phyloP scores from a whole-genome alignment of 2,329 filamentous ascomycete genomes.

The Fusarium dlaminii region DNA sequence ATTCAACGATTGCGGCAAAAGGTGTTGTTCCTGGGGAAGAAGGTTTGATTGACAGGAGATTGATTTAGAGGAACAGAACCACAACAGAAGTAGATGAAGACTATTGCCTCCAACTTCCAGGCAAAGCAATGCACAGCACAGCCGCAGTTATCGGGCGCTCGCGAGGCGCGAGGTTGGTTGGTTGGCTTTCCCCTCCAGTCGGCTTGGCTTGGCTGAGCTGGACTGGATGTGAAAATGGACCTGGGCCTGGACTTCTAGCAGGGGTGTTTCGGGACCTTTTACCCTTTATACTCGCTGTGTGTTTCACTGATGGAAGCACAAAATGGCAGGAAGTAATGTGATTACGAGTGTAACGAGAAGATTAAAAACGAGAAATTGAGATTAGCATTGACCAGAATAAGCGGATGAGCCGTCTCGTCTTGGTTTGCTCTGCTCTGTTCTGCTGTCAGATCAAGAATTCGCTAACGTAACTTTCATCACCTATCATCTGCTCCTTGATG shows the following conservation, averaged over 20 bases:
- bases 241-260: slow-evolving; percentile 12
- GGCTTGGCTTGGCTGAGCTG: slow-evolving; percentile 35
- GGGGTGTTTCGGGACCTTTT: slow-evolving; percentile 29
- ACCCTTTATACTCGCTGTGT: slow-evolving; percentile 18
- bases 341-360: not conserved
- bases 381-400: not conserved
- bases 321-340: slow-evolving; percentile 1
- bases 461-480: not conserved
- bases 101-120: slow-evolving; percentile 29
- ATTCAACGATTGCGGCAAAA: not conserved
- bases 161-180: slow-evolving; percentile 37
- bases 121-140: slow-evolving; percentile 11
- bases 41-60: slow-evolving; percentile 4
- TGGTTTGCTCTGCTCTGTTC: not conserved
- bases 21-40: not conserved
- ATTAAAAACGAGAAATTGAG: not conserved
- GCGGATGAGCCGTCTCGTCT: not conserved
- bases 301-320: slow-evolving; percentile 14
- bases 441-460: slow-evolving; percentile 31
- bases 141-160: slow-evolving; percentile 35
- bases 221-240: slow-evolving; percentile 16
- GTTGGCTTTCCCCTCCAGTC: slow-evolving; percentile 10
- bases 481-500: not conserved
- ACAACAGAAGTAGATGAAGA: slow-evolving; percentile 19
- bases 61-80: slow-evolving; percentile 7